Conservation (phyloP, 2,329 filamentous ascomycete species). For the Rhynchosporium agropyri region DNA sequence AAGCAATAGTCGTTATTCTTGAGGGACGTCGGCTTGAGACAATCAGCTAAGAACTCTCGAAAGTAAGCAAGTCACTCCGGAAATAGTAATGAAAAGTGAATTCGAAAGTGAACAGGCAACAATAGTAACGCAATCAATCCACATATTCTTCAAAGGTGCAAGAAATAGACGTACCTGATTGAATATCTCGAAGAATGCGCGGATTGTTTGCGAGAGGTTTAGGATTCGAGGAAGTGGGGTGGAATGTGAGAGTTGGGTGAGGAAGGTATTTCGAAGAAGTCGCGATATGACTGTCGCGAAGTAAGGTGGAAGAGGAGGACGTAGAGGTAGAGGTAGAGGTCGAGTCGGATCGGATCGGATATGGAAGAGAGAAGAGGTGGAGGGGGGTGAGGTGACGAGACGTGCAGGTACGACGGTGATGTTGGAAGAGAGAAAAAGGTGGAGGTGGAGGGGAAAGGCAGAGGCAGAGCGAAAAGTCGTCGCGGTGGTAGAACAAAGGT, state of each 20-base stretch:
- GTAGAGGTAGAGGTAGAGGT: conserved; percentile 7
- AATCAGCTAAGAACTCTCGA: conserved; percentile 14
- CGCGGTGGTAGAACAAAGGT: conserved; percentile 6
- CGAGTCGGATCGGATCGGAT: conserved; percentile 17
- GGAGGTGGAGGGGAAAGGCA: conserved; percentile 25
- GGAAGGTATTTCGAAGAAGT: conserved; percentile 26
- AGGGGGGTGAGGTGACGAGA: conserved; percentile 16
- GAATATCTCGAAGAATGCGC: conserved; percentile 6
- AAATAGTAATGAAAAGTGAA: background rate
- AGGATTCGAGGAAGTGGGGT: conserved; percentile 16
- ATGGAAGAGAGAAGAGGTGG: conserved; percentile 20
- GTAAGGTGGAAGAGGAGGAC: background rate
- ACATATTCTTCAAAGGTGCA: background rate
- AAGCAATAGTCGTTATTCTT: conserved; percentile 10
- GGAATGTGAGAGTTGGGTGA: conserved; percentile 23
- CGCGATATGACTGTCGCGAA: conserved; percentile 19
- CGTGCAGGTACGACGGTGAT: conserved; percentile 27
- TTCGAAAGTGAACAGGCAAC: background rate
- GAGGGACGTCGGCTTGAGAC: conserved; percentile 9
- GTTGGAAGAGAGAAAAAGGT: conserved; percentile 28
- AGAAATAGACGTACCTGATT: conserved; percentile 21
- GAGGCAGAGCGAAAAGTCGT: background rate
- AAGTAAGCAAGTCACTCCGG: conserved; percentile 1
- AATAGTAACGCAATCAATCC: background rate
- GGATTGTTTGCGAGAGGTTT: conserved; percentile 14